Conservation (phyloP, 345 rosid genomes). For the Litchi chinensis region DNA sequence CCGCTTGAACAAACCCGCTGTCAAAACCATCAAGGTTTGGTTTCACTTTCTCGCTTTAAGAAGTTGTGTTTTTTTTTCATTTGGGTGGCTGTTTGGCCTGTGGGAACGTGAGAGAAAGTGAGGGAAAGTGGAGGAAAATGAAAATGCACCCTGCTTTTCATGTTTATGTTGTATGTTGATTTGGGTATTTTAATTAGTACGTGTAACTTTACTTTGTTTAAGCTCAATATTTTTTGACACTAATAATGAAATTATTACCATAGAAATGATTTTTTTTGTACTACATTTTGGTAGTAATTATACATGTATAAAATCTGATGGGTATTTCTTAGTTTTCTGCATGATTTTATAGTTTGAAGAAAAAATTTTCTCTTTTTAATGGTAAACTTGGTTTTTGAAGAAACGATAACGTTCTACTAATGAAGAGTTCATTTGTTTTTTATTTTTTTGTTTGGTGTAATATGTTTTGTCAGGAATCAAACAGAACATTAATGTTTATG, state of each 20-base stretch:
- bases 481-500: neutral
- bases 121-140: slow-evolving; percentile 25
- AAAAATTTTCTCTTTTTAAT: slow-evolving; percentile 11
- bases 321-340: slow-evolving; percentile 12
- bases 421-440: slow-evolving; percentile 7
- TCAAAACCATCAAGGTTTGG: slow-evolving; percentile 73
- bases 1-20: slow-evolving; percentile 83
- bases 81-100: slow-evolving; percentile 25
- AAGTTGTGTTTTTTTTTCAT: neutral
- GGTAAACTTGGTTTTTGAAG: slow-evolving; percentile 16
- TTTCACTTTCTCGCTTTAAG: neutral
- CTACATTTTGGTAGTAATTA: slow-evolving; percentile 14
- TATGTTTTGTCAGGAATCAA: too few species aligned
- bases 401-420: slow-evolving; percentile 26
- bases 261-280: neutral
- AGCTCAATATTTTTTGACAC: neutral
- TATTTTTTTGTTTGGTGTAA: neutral
- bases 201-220: neutral
- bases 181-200: slow-evolving; percentile 9
- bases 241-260: neutral
- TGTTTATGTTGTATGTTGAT: neutral
- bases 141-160: slow-evolving; percentile 5
- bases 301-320: slow-evolving; percentile 26
- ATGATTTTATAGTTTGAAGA: neutral
- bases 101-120: slow-evolving; percentile 35